Base-by-base conservation (phyloP, 2,329 filamentous ascomycete species). In the Phyllosticta ampelicida region DNA sequence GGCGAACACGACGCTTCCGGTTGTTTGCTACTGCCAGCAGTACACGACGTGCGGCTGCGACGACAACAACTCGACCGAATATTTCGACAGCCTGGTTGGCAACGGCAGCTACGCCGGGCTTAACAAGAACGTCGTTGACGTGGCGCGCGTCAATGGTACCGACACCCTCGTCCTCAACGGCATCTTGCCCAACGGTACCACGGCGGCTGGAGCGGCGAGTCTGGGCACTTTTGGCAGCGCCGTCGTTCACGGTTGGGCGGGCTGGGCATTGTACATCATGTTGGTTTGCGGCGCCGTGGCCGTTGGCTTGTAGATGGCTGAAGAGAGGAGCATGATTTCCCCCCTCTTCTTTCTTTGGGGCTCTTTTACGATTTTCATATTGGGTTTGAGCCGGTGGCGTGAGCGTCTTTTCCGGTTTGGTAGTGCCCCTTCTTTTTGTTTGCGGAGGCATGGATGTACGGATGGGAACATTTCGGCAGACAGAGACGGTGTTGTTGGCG, bases 131-230 rank as follows among this genome's bases (percentile, higher is more conserved):
- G 63, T 89, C 1, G 78, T 89, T 59, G 79, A 76, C 11, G 79
- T 91, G 1, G 81, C 79, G 2, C 72, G 77, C 56, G 78, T 86
- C 61, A 85, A 88, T 58, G 83, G 83, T 54, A 86, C 79, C 1
- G 67, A 68, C 3, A 85, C 81, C 1, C 79, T 94, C 44, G 75
- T 88, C 28, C 74, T 92, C 68, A 90, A 90, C 68, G 89, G 89
- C n/a, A 87, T 86, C 0, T 74, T 92, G 3, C 81, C 84, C 28
- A 86, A 87, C 63, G 76, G 71, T 2, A 78, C 75, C 0, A 75
- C 73, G 1, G 71, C 74, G 2, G 65, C 72, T 9, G 73, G 73
- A n/a, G 51, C 55, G 6, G 55, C 55, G 1, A 51, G 50, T 5
- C 51, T 48, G 2, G 23, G 36, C 36, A 16, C 36, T n/a, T 8